Conservation (phyloP, 257 asterid species). For the Osmanthus fragrans region DNA sequence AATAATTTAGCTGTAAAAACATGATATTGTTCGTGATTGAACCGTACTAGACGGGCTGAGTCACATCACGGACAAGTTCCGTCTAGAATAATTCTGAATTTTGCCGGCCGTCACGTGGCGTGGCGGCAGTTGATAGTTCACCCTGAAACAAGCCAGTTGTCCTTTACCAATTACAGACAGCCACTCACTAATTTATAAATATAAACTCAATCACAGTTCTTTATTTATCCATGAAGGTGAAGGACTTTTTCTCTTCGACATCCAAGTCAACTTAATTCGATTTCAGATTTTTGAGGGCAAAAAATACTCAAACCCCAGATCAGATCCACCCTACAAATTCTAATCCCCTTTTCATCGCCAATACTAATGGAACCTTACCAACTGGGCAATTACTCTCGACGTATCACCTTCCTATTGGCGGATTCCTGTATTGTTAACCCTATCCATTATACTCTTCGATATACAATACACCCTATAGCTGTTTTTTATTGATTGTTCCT, state of each 20-base stretch:
- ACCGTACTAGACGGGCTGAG: too few relatives aligned
- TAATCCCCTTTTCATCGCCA: background rate
- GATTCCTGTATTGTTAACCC: background rate
- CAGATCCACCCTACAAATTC: conserved; percentile 1
- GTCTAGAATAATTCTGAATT: too few relatives aligned
- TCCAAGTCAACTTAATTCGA: background rate
- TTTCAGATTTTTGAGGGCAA: background rate
- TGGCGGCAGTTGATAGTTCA: background rate
- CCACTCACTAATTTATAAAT: background rate
- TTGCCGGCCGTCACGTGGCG: background rate
- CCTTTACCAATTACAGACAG: background rate
- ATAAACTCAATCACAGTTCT: background rate
- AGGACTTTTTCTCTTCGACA: background rate
- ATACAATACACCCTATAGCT: background rate
- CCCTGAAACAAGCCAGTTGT: background rate
- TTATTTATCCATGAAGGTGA: too few relatives aligned
- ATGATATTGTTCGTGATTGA: background rate
- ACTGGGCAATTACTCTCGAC: conserved; percentile 1
- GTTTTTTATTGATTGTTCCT: background rate
- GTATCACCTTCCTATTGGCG: background rate
- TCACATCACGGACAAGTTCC: too few relatives aligned
- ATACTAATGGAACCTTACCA: conserved; percentile 15
- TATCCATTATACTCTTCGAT: background rate
- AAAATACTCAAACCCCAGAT: conserved; percentile 16
- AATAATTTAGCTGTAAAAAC: too few relatives aligned